These are phyloP conservation scores for Barnettozyma populi DNA, from an alignment of 805 yeast species.

Conservation along the genomic window DNA sequence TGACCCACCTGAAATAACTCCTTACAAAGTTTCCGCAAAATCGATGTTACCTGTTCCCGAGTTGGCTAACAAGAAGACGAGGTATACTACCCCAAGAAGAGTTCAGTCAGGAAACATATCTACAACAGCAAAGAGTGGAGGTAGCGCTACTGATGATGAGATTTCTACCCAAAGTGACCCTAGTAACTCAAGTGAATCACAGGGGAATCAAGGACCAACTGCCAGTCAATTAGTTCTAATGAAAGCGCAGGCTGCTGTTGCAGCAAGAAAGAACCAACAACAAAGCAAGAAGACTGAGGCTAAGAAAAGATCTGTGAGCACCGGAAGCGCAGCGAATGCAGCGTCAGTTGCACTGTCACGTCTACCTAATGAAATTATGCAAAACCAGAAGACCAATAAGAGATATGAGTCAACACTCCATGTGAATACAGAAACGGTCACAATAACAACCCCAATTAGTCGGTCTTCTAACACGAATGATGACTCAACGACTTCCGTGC, in stretches of 20 bases:
- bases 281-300: constrained; percentile 3
- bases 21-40: constrained; percentile 69
- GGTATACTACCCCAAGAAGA: constrained; percentile 22
- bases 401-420: not conserved
- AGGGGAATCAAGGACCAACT: constrained; percentile 15
- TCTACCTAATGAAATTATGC: constrained; percentile 25
- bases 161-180: not conserved
- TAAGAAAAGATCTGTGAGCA: constrained; percentile 10
- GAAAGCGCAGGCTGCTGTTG: constrained; percentile 25
- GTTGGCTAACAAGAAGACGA: constrained; percentile 26
- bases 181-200: not conserved
- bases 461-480: not conserved
- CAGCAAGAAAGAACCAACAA: constrained; percentile 22
- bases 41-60: constrained; percentile 75
- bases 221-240: constrained; percentile 23
- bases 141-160: not conserved
- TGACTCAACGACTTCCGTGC: not conserved
- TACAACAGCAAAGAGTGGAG: constrained; percentile 17
- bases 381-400: constrained; percentile 12
- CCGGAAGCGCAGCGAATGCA: constrained; percentile 24
- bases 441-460: not conserved
- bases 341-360: constrained; percentile 25
- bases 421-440: not conserved
- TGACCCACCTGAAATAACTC: constrained; percentile 60
- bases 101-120: constrained; percentile 19